Base-by-base conservation (phyloP, 257 asterid genomes). In the Pogostemon cablin region DNA sequence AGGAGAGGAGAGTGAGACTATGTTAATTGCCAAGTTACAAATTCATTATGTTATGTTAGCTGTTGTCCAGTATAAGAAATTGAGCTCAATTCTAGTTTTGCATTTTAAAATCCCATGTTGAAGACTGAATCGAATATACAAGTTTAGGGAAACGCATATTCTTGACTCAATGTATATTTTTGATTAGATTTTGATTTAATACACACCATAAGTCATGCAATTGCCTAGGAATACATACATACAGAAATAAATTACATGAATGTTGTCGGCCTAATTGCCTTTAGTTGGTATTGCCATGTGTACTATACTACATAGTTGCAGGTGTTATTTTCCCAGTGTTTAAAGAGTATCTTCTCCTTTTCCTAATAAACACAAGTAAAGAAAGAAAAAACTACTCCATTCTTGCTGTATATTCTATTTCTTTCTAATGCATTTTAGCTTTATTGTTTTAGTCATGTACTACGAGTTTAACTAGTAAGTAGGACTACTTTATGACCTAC, bases 191-290 rank as follows among this genome's bases (percentile, higher is more conserved):
- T 7, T 15, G 20, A 20, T 57, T 69, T 12, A 46, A 68, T 68
- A 42, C 44, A 46, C 44, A 8, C 47, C n/a, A 57, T 38, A 40
- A 64, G 49, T 25, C 38, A 34, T 32, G 60, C 59, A 69, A 41
- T 72, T 43, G 74, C 42, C 67, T 39, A n/a, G 48, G 52, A 40
- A 62, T 60, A 46, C 68, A 79, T 62, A 70, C 20, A 59, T 3
- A 67, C 7, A 41, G 47, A 37, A 67, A 46, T 68, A 53, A 62
- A 44, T 38, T 9, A 65, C 20, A 49, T 52, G 50, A 72, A 68
- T 62, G 75, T 68, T 77, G 79, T 63, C 77, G 76, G 81, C 77
- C 84, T 43, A 73, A 43, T 80, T 80, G 84, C 74, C 59, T 60
- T 49, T 65, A 70, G 70, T 74, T 65, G 52, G 77, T 42, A 20